Evolutionary conservation across 2,329 filamentous ascomycete species (phyloP).

Genomic region (Sodiomyces alkalinus): DNA sequence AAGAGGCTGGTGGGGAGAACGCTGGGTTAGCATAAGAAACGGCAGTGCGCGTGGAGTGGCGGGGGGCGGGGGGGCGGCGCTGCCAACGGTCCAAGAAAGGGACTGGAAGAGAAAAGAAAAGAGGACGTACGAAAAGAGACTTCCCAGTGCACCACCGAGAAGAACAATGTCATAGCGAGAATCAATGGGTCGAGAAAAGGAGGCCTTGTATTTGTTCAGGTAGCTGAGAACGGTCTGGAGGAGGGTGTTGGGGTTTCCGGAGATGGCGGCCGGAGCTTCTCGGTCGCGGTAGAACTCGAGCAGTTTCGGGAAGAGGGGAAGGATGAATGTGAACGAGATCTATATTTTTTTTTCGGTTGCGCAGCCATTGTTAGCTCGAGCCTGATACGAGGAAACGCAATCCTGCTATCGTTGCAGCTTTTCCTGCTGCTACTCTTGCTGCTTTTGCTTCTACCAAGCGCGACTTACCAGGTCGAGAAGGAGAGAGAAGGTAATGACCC

Average conservation of each 20-base stretch:
- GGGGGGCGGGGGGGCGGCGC: too few species aligned
- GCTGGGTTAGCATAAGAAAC: too few species aligned
- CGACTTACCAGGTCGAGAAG: slow-evolving; percentile 69
- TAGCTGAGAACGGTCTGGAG: slow-evolving; percentile 67
- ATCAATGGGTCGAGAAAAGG: slow-evolving; percentile 84
- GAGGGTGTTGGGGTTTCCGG: slow-evolving; percentile 42
- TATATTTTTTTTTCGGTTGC: slow-evolving; percentile 26
- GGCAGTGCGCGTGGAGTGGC: too few species aligned
- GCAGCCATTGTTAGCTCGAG: too few species aligned
- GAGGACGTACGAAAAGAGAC: slow-evolving; percentile 55
- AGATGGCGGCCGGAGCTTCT: slow-evolving; percentile 41
- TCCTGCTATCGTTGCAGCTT: too few species aligned
- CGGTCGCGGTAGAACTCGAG: slow-evolving; percentile 90
- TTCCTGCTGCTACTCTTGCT: too few species aligned
- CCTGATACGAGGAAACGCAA: too few species aligned
- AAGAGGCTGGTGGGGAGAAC: slow-evolving; percentile 51
- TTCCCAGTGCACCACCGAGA: slow-evolving; percentile 83
- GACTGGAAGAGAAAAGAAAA: too few species aligned
- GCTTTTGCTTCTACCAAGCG: too few species aligned
- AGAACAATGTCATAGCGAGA: slow-evolving; percentile 95
- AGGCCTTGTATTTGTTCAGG: slow-evolving; percentile 87
- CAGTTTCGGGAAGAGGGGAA: slow-evolving; percentile 87
- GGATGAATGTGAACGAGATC: slow-evolving; percentile 98
- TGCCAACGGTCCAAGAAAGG: too few species aligned
- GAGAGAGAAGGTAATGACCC: slow-evolving; percentile 77